A percentile compares a stretch with the other conserved stretches of the same genome.
These are phyloP conservation scores for Zizania palustris DNA, from an alignment of 202 grass and related monocot genomes.

Conservation along the genomic window DNA sequence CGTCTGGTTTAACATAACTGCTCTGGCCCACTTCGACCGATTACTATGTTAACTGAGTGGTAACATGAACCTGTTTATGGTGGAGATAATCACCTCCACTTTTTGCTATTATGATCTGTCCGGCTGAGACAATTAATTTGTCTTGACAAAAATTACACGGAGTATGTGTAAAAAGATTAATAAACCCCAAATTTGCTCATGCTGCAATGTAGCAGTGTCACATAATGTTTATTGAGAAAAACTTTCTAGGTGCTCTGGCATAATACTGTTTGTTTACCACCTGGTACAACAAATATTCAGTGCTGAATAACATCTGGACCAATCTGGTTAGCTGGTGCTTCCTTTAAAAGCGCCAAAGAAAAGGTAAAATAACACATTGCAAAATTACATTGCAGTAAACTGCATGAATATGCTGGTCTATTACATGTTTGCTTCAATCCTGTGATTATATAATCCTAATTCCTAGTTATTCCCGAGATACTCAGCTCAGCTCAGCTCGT, in stretches of 20 bases:
- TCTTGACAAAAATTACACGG: neutral
- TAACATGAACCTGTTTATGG: neutral
- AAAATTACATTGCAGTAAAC: slow-evolving; percentile 9
- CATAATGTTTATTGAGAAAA: neutral
- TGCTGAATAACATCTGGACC: neutral
- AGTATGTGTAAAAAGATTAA: neutral
- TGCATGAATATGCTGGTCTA: neutral
- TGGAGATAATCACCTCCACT: slow-evolving; percentile 29
- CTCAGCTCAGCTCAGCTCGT: neutral
- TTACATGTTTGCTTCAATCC: neutral
- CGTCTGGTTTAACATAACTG: too few species aligned
- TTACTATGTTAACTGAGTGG: too few species aligned
- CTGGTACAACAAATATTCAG: neutral
- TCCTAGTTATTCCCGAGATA: slow-evolving; percentile 3
- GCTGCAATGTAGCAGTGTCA: neutral
- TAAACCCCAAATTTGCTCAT: neutral
- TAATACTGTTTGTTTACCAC: neutral
- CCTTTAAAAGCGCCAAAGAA: neutral
- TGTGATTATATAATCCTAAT: neutral
- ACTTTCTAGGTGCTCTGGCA: neutral
- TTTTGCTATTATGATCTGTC: neutral
- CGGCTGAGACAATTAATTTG: slow-evolving; percentile 20
- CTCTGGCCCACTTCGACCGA: too few species aligned
- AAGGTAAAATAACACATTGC: neutral
- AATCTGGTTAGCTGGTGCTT: slow-evolving; percentile 10